A percentile compares a stretch with the other conserved stretches of the same genome.
phyloP scores from a whole-genome alignment of 495 filamentous ascomycete species.

The Penicillium pulvis region DNA sequence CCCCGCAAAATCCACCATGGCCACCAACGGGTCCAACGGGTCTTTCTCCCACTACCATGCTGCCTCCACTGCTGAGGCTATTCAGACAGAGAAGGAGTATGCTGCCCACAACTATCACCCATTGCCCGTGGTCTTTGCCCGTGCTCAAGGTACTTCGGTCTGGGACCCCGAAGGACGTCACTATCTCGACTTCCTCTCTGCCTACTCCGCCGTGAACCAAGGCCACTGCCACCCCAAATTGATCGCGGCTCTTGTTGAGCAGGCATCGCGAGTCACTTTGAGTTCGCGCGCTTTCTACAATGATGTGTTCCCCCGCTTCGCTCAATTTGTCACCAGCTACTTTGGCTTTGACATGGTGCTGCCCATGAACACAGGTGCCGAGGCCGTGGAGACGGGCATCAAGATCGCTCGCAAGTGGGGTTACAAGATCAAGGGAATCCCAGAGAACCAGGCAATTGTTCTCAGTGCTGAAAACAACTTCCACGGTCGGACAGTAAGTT shows the following conservation, averaged over 20 bases:
- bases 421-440: slow-evolving; percentile 93
- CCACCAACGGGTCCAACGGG: slow-evolving; percentile 40
- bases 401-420: slow-evolving; percentile 99
- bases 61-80: slow-evolving; percentile 74
- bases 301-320: slow-evolving; percentile 97
- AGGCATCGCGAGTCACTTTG: slow-evolving; percentile 87
- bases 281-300: slow-evolving; percentile 98
- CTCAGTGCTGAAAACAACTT: slow-evolving; percentile 91
- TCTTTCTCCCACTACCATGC: slow-evolving; percentile 68
- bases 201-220: slow-evolving; percentile 98
- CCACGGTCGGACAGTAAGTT: slow-evolving; percentile 87
- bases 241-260: slow-evolving; percentile 83
- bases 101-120: slow-evolving; percentile 99
- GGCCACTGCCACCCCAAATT: slow-evolving; percentile 98
- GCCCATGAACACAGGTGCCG: slow-evolving; percentile 98
- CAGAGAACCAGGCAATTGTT: slow-evolving; percentile 79
- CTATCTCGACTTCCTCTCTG: slow-evolving; percentile 97
- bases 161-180: slow-evolving; percentile 98
- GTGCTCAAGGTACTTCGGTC: slow-evolving; percentile 79
- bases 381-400: slow-evolving; percentile 97
- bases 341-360: slow-evolving; percentile 99
- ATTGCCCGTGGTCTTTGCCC: slow-evolving; percentile 87
- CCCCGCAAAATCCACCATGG: slow-evolving; percentile 39
- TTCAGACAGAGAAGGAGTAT: slow-evolving; percentile 76
- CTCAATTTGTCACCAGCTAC: slow-evolving; percentile 81